phyloP scores from a whole-genome alignment of 1,284 basidiomycete genomes.

The Rhizoctonia solani region DNA sequence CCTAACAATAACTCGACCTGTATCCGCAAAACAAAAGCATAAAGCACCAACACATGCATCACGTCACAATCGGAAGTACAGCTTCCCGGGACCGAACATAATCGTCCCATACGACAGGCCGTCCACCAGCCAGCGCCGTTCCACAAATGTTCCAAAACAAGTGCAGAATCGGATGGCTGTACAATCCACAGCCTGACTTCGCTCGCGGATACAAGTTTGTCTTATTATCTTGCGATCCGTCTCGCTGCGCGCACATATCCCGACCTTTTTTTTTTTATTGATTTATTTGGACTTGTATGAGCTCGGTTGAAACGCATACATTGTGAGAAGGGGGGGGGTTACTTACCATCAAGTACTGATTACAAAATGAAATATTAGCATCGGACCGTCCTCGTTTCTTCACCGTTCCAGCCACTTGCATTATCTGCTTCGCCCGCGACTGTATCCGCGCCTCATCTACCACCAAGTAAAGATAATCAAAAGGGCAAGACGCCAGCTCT shows the following conservation, averaged over 20 bases:
- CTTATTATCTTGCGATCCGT: background rate
- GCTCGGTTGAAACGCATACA: background rate
- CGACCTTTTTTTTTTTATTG: too few relatives aligned
- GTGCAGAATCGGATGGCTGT: background rate
- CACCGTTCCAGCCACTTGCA: slow-evolving; percentile 1
- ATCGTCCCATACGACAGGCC: slow-evolving; percentile 16
- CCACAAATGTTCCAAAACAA: slow-evolving; percentile 23
- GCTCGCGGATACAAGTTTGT: background rate
- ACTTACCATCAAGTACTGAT: slow-evolving; percentile 20
- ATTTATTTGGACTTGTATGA: too few relatives aligned
- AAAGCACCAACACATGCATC: background rate
- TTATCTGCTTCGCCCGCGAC: background rate
- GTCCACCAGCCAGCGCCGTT: slow-evolving; percentile 2
- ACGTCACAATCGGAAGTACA: background rate
- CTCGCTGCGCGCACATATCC: slow-evolving; percentile 19
- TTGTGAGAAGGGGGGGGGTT: background rate
- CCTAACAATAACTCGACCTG: too few relatives aligned
- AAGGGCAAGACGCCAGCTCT: slow-evolving; percentile 22
- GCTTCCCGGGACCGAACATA: slow-evolving; percentile 9
- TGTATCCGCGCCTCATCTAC: slow-evolving; percentile 7
- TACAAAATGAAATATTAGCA: background rate
- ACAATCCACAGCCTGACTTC: background rate
- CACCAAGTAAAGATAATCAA: slow-evolving; percentile 25
- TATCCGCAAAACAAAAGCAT: too few relatives aligned
- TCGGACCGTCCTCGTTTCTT: background rate